Conservation (phyloP, 345 rosid genomes). For the Lepidium didymum region DNA sequence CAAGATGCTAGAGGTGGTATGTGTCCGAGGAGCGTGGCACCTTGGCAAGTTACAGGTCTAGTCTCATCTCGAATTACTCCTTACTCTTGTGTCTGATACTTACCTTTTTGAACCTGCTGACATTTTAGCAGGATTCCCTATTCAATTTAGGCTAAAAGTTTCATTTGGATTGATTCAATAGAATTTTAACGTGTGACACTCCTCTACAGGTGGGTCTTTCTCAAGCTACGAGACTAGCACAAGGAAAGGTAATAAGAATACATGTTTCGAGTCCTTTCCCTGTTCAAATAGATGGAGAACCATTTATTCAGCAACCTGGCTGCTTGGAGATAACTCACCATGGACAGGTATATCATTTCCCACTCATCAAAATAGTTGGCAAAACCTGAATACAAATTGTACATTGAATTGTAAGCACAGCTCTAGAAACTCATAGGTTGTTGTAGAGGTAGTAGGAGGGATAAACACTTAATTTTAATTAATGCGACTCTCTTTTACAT, state of each 20-base stretch:
- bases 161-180: not conserved
- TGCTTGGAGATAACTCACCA: constrained; percentile 61
- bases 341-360: constrained; percentile 41
- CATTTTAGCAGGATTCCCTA: not conserved
- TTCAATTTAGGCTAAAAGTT: not conserved
- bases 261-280: constrained; percentile 60
- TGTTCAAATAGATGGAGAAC: constrained; percentile 69
- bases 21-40: constrained; percentile 83
- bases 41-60: constrained; percentile 82
- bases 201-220: constrained; percentile 51
- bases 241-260: constrained; percentile 48
- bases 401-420: not conserved
- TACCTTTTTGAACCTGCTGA: not conserved
- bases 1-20: constrained; percentile 69
- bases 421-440: not conserved
- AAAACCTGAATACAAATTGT: not conserved
- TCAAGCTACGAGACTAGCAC: constrained; percentile 64
- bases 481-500: not conserved
- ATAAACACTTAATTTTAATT: no score
- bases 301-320: constrained; percentile 62
- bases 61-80: not conserved
- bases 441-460: no score
- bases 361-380: not conserved
- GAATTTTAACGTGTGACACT: not conserved
- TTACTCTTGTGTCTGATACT: not conserved